These are phyloP conservation scores for Cenchrus purpureus DNA, from an alignment of 176 grass and related monocot species.

Conservation along the genomic window DNA sequence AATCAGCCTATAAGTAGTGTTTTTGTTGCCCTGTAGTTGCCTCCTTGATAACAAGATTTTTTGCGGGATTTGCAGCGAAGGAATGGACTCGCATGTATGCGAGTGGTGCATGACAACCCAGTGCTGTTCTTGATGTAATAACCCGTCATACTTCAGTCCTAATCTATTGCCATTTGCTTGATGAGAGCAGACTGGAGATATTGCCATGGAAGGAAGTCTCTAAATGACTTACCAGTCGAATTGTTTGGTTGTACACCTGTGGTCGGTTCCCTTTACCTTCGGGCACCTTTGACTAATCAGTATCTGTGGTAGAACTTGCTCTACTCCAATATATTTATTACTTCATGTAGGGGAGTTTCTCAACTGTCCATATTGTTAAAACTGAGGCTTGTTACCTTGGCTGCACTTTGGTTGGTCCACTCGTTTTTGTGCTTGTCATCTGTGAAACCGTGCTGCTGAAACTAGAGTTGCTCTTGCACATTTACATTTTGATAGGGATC, in stretches of 20 bases:
- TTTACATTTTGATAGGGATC: no score
- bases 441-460: not conserved
- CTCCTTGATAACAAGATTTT: not conserved
- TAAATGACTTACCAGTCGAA: constrained; percentile 40
- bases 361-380: constrained; percentile 30
- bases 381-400: constrained; percentile 26
- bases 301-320: constrained; percentile 43
- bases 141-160: constrained; percentile 42
- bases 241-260: constrained; percentile 53
- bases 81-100: constrained; percentile 97
- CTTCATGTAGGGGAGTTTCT: constrained; percentile 40
- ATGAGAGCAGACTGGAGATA: constrained; percentile 54
- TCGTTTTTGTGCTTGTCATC: not conserved
- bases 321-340: constrained; percentile 45
- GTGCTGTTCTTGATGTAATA: constrained; percentile 47
- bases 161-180: constrained; percentile 57
- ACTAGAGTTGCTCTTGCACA: not conserved
- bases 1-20: not conserved
- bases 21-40: not conserved
- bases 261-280: constrained; percentile 55
- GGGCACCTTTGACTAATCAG: constrained; percentile 44
- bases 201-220: constrained; percentile 51
- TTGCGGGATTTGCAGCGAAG: constrained; percentile 67
- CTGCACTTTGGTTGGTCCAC: not conserved
- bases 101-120: constrained; percentile 55